Conservation (phyloP, 1,139 yeast genomes). For the Suhomyces panamericanus region DNA sequence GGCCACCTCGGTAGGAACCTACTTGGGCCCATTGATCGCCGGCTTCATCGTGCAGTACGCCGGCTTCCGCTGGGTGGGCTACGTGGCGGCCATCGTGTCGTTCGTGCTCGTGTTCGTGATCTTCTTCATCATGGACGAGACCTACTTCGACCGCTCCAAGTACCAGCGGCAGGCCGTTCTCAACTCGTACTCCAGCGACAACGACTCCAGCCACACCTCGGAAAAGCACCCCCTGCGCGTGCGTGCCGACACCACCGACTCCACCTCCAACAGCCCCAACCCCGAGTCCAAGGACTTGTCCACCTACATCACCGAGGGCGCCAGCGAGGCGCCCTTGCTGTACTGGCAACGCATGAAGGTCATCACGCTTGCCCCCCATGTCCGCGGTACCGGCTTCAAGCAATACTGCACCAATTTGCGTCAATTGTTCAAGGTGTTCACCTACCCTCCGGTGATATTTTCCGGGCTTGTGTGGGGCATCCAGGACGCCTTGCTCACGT, state of each 20-base stretch:
- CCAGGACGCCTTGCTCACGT: conserved; percentile 40
- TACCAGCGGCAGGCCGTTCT: conserved; percentile 9
- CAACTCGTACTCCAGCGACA: conserved; percentile 1
- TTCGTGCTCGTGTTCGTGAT: conserved; percentile 23
- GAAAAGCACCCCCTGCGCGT: not conserved
- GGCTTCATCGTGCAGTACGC: conserved; percentile 26
- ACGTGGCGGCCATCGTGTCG: conserved; percentile 28
- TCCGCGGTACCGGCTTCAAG: conserved; percentile 24
- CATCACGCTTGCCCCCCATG: conserved; percentile 26
- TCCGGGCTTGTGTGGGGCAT: conserved; percentile 42
- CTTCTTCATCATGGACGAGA: conserved; percentile 26
- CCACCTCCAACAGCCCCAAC: not conserved
- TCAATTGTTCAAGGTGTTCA: conserved; percentile 30
- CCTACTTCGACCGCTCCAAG: conserved; percentile 24
- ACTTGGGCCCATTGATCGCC: conserved; percentile 38
- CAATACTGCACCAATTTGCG: conserved; percentile 30
- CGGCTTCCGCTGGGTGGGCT: conserved; percentile 41
- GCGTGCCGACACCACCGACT: not conserved
- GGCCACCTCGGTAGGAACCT: conserved; percentile 40
- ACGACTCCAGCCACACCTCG: conserved; percentile 1
- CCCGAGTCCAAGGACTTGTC: conserved; percentile 2
- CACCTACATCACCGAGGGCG: conserved; percentile 17
- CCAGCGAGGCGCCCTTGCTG: conserved; percentile 24
- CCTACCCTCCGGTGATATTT: conserved; percentile 37
- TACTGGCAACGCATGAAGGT: conserved; percentile 26